These are phyloP conservation scores for Monosporozyma solicola DNA, from an alignment of 805 yeast species.

Conservation along the genomic window DNA sequence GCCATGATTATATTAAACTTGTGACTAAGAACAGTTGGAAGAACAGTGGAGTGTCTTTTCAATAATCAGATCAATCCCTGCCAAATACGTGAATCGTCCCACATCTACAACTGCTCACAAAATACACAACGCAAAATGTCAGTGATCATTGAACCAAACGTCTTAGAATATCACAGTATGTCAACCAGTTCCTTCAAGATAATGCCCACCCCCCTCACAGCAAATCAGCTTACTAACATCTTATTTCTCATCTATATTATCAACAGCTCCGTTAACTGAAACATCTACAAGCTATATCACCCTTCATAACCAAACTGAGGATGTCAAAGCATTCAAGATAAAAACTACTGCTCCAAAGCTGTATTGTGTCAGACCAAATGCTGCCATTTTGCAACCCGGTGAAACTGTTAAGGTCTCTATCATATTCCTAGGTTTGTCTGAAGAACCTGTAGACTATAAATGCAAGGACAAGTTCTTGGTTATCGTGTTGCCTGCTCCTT, in stretches of 20 bases:
- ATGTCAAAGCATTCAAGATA: constrained; percentile 78
- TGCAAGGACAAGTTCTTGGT: constrained; percentile 90
- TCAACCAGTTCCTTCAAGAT: constrained; percentile 11
- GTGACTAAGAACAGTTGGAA: not conserved
- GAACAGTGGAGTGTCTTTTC: not conserved
- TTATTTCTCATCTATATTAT: not conserved
- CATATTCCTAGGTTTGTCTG: constrained; percentile 72
- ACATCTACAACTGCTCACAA: not conserved
- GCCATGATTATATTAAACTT: not conserved
- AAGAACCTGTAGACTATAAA: constrained; percentile 70
- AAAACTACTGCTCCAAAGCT: constrained; percentile 96
- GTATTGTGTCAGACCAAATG: constrained; percentile 94
- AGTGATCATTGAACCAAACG: constrained; percentile 36
- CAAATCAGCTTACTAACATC: not conserved
- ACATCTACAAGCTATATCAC: constrained; percentile 52
- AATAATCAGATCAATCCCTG: not conserved
- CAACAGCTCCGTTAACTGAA: constrained; percentile 63
- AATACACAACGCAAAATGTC: not conserved
- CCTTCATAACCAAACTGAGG: constrained; percentile 47
- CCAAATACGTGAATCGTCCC: not conserved
- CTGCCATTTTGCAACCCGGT: constrained; percentile 71
- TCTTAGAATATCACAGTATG: constrained; percentile 72
- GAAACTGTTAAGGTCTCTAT: constrained; percentile 63
- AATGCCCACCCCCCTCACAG: not conserved
- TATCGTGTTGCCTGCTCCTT: constrained; percentile 70